Conservation (phyloP, 2,329 filamentous ascomycete species). For the Fusarium concolor region DNA sequence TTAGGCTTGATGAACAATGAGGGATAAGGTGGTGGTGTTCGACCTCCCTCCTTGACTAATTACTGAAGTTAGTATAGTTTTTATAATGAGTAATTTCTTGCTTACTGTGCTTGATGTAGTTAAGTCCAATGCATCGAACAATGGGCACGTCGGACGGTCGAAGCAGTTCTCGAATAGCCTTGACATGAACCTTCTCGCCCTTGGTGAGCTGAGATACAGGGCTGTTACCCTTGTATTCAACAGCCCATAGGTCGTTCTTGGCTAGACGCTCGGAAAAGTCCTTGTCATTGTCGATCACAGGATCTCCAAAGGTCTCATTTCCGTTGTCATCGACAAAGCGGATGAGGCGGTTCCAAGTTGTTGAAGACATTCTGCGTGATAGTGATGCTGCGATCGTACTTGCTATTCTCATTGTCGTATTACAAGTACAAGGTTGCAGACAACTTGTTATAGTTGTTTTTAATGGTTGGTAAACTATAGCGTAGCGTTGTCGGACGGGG, state of each 20-base stretch:
- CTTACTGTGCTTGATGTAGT: conserved; percentile 54
- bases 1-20: conserved; percentile 64
- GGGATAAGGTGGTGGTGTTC: conserved; percentile 62
- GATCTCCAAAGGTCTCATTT: conserved; percentile 51
- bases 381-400: conserved; percentile 5
- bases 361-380: conserved; percentile 39
- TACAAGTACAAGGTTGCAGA: neutral
- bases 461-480: neutral
- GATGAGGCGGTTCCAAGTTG: conserved; percentile 49
- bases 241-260: conserved; percentile 46
- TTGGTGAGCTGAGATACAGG: conserved; percentile 42
- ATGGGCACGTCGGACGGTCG: conserved; percentile 51
- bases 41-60: conserved; percentile 63
- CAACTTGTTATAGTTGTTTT: conserved; percentile 11
- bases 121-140: conserved; percentile 52
- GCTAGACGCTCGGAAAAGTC: conserved; percentile 43
- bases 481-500: neutral
- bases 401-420: neutral
- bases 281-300: conserved; percentile 42
- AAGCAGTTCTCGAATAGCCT: conserved; percentile 48
- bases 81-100: accelerated
- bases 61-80: accelerated
- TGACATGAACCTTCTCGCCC: conserved; percentile 48
- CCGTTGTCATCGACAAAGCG: conserved; percentile 52
- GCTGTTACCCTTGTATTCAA: conserved; percentile 47